phyloP scores from a whole-genome alignment of 2,329 filamentous ascomycete genomes.

The Fusarium guadeloupense region DNA sequence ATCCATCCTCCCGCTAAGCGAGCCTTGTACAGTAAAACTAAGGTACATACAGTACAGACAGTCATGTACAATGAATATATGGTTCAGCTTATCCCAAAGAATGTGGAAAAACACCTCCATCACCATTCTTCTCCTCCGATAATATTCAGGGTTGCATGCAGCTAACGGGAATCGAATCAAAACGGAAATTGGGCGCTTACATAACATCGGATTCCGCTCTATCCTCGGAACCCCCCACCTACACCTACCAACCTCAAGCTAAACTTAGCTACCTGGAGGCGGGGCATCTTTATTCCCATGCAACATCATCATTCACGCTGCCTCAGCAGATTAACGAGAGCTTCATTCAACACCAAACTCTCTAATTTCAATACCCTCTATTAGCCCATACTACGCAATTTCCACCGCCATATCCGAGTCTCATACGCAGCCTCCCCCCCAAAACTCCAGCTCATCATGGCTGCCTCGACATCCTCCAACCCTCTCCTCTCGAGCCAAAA shows the following conservation, averaged over 20 bases:
- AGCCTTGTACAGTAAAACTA: background rate
- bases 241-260: too few species aligned
- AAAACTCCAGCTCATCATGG: constrained; percentile 53
- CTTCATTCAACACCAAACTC: constrained; percentile 6
- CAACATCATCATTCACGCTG: constrained; percentile 8
- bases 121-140: too few species aligned
- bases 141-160: constrained; percentile 21
- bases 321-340: constrained; percentile 19
- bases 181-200: constrained; percentile 19
- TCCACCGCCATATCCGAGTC: background rate
- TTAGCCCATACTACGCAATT: background rate
- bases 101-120: too few species aligned
- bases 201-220: background rate
- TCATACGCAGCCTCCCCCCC: background rate
- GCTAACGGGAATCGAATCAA: constrained; percentile 17
- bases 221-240: constrained; percentile 18
- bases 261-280: constrained; percentile 7
- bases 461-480: constrained; percentile 54
- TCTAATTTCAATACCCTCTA: constrained; percentile 2
- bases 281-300: constrained; percentile 28
- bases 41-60: too few species aligned
- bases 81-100: too few species aligned
- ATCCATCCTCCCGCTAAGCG: background rate
- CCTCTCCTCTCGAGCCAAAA: constrained; percentile 73
- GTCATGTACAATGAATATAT: too few species aligned